Base-by-base conservation (phyloP, 352 stramenopile genomes). In the Globisporangium irregulare region DNA sequence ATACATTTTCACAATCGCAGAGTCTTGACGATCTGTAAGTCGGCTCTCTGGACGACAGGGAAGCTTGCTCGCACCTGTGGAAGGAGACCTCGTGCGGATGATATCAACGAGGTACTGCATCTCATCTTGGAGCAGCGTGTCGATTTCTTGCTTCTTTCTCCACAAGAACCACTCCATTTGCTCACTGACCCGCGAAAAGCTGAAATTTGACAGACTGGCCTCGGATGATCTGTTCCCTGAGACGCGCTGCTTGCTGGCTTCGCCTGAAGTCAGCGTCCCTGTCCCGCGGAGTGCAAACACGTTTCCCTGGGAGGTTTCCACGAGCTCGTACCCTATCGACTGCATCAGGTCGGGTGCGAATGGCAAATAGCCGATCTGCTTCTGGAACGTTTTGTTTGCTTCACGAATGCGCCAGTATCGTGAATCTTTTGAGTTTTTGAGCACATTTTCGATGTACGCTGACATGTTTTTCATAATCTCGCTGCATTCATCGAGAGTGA, bases 131-230 rank as follows among this genome's bases (percentile, higher is more conserved):
- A 90, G 57, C 1, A 91, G 57, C 66, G 66, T 70, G 5, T 90
- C 77, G 56, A 93, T 86, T 46, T 93, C 85, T 63, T 91, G 80
- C 58, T 89, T 89, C 20, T 80, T 79, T 54, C 85, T 72, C 81
- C 83, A 93, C 7, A 93, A 59, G 65, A 93, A 93, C 85, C 82
- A 93, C 69, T 93, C 85, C 73, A 79, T 90, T 22, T 89, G 82
- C 12, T 80, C 73, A 18, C 72, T 87, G 2, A 93, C 66, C 34
- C 73, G 85, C 14, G 80, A 84, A 55, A 92, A 92, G 0, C 73
- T 57, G 62, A 90, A 92, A 58, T 84, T 85, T 0, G 84, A 76
- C 20, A 92, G 72, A 64, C 75, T 87, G 0, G 78, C 81, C 0
- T 68, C 46, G 3, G 38, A 4, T 54, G 22, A 34, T 54, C 1